Conservation (phyloP, 1,284 basidiomycete genomes). For the Pholiota adiposa region DNA sequence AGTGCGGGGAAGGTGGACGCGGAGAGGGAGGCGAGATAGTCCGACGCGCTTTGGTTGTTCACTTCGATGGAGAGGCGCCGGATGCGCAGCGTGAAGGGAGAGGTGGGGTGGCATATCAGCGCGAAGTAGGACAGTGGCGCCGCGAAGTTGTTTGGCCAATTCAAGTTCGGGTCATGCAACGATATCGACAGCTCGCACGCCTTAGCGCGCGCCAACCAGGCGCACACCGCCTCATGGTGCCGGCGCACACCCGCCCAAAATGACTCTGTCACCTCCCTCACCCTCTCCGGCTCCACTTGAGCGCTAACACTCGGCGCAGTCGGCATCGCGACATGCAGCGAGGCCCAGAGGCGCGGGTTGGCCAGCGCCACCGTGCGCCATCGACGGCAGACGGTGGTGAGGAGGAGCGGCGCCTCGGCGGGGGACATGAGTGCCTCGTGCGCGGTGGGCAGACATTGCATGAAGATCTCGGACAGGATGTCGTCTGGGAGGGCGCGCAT, state of each 20-base stretch:
- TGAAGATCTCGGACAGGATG: background rate
- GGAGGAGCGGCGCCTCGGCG: no score
- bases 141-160: no score
- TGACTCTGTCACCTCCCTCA: background rate
- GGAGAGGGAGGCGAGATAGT: background rate
- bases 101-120: no score
- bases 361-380: no score
- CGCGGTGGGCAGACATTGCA: no score
- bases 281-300: background rate
- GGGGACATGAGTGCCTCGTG: no score
- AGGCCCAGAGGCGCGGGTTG: no score
- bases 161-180: background rate
- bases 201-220: background rate
- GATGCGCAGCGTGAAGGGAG: background rate
- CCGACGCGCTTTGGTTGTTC: background rate
- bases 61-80: background rate
- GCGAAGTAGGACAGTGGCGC: background rate
- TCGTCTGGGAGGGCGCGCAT: constrained; percentile 3
- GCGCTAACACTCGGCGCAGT: background rate
- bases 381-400: no score
- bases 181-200: background rate
- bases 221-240: background rate
- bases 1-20: background rate
- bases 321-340: background rate
- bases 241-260: background rate